Base-by-base conservation (phyloP, 345 rosid genomes). In the Eucalyptus curtisii region DNA sequence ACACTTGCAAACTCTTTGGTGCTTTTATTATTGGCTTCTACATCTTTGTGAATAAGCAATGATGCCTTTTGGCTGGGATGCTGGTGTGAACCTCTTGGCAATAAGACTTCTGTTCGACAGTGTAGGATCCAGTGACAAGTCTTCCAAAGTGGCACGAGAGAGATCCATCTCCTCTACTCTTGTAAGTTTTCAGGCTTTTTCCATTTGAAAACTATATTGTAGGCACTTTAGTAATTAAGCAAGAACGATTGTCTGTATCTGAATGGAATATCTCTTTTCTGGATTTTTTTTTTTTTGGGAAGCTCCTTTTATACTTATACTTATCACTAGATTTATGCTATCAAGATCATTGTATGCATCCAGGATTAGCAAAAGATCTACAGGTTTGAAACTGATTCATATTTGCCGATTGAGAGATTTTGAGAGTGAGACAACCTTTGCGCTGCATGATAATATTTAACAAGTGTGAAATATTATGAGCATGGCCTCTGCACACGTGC, bases 81-180 rank as follows among this genome's bases (percentile, higher is more conserved):
- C 84, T 40, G 47, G 47, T 76, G 84, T 40, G 84, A 76, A 20
- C n/a, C 87, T 55, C 80, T 53, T 52, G n/a, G 52, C 61, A 66
- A 25, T 48, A 76, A 5, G 55, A 47, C 47, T 68, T 64, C 50
- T 59, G 59, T 85, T 84, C 3, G 20, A 84, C 48, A 25, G 87
- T 93, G 92, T 94, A 97, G 99, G 99, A 96, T 80, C 99, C 99
- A 30, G 95, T 97, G 86, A 97, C 99, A 15, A 96, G 93, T 86
- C 97, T 95, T 90, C 97, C 99, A 61, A 90, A 93, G 40, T 95
- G 95, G 97, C 95, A 96, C 87, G 90, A 90, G 86, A 92, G 96
- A 90, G 94, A 89, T 24, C 89, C 92, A 89, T 95, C 99, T 89
- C 97, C 97, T 45, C 87, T 92, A 27, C 93, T 97, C 45, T 86